Evolutionary conservation across 805 yeast species (phyloP), one percentile per base, ranked within the genome.

Genomic region (Nakazawaea molendinolei): DNA sequence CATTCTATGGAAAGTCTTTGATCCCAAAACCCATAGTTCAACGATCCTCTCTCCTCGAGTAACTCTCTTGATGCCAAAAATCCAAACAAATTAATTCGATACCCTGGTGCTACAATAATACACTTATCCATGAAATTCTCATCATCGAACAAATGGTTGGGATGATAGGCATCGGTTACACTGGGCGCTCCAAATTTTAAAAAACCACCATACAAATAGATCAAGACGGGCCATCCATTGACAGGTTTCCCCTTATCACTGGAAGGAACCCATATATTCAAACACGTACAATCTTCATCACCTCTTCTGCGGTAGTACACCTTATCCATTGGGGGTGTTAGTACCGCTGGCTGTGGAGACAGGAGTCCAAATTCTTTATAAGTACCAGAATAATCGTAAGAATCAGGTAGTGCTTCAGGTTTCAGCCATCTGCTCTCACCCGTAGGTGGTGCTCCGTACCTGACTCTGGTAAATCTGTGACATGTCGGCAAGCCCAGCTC

Each of bases 1-100:
- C 77, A 72, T 44, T 63, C 61, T 4, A 70, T 45, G 1, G 69
- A 74, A 23, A 53, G 38, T 33, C 63, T 50, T 48, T 69, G 77
- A 48, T 72, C 77, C 61, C 65, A 63, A 33, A 69, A 54, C 5
- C 70, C 71, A 34, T 56, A 58, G 44, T 70, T 48, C 36, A 49
- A 42, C 30, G 34, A 28, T 17, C 33, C 18, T 21, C 58, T 53
- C 20, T 55, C 55, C 27, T 53, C 61, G 31, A 58, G 33, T 38
- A 56, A 46, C 44, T 72, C 67, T 53, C 58, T 60, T 8, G 56
- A 42, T 2, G 64, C 44, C 17, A 65, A 34, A 41, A 65, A 47
- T 40, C 68, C 56, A 54, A 58, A 56, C 36, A 61, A 51, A 38
- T 61, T 62, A 30, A 65, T 54, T 28, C 74, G 63, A 41, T 65